Percentiles rank a stretch among this genome's conserved stretches.
phyloP scores from a whole-genome alignment of 208 protist species.

The Acanthamoeba healyi region DNA sequence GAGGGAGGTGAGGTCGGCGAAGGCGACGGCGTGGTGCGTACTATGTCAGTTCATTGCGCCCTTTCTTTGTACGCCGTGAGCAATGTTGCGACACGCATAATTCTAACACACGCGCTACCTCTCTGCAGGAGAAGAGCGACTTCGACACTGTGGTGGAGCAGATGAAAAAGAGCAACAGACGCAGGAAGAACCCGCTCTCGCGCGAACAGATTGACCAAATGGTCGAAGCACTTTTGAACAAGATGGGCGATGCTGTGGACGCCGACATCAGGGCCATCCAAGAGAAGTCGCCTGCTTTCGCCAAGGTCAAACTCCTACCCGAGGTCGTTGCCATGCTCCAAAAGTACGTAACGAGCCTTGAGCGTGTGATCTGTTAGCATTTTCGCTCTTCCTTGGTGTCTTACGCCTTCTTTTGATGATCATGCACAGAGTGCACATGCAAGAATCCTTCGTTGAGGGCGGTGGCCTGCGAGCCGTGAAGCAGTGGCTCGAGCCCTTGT shows the following conservation, averaged over 20 bases:
- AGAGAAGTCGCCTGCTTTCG: neutral
- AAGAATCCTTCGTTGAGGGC: conserved; percentile 1
- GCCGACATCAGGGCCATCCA: conserved; percentile 9
- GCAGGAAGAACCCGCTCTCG: conserved; percentile 4
- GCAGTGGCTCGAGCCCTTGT: conserved; percentile 54
- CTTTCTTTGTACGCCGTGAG: neutral
- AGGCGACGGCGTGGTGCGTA: neutral
- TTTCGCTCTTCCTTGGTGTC: neutral
- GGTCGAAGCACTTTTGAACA: conserved; percentile 24
- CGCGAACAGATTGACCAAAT: neutral
- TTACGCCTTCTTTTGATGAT: neutral
- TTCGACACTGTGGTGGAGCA: conserved; percentile 43
- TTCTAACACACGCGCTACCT: neutral
- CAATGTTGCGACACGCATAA: too few species aligned
- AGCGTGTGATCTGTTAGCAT: too few species aligned
- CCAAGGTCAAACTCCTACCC: conserved; percentile 55
- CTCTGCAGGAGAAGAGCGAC: neutral
- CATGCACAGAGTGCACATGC: conserved; percentile 38
- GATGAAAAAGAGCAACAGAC: conserved; percentile 68
- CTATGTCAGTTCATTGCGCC: neutral
- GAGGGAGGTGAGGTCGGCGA: neutral
- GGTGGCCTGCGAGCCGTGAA: neutral
- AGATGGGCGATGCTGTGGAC: conserved; percentile 57
- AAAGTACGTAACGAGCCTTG: conserved; percentile 1
- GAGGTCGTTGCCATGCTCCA: conserved; percentile 52